Evolutionary conservation across 148 eudicot genomes (phyloP).

Genomic region (Fallopia convolvulus): DNA sequence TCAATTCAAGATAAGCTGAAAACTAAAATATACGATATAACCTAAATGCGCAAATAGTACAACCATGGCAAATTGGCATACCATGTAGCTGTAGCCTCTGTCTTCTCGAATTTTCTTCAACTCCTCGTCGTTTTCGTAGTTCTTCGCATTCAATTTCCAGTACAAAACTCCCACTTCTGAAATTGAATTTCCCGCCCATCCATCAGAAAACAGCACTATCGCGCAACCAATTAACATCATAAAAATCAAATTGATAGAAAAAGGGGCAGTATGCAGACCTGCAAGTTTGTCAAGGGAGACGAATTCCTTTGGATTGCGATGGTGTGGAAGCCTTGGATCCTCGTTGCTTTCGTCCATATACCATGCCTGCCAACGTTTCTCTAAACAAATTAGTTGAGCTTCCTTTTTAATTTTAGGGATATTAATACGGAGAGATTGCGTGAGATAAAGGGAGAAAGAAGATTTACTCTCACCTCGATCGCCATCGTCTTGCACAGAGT

Average conservation of each 20-base stretch:
- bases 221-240: neutral
- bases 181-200: neutral
- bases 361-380: slow-evolving; percentile 49
- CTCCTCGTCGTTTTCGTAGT: slow-evolving; percentile 68
- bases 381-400: too few species aligned
- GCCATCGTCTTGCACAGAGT: slow-evolving; percentile 11
- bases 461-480: slow-evolving; percentile 22
- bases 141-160: slow-evolving; percentile 66
- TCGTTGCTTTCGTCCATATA: slow-evolving; percentile 68
- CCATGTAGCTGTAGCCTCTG: slow-evolving; percentile 74
- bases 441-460: neutral
- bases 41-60: neutral
- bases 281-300: slow-evolving; percentile 59
- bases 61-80: slow-evolving; percentile 15
- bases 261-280: slow-evolving; percentile 23
- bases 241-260: slow-evolving; percentile 2
- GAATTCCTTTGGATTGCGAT: slow-evolving; percentile 45
- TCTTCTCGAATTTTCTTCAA: slow-evolving; percentile 54
- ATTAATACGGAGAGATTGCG: neutral
- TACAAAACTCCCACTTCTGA: slow-evolving; percentile 64
- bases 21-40: neutral
- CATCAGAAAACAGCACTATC: neutral
- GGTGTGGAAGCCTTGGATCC: slow-evolving; percentile 82
- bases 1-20: neutral
- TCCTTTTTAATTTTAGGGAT: neutral